Conservation (phyloP, 805 yeast species). For the Schwanniomyces vanrijiae region DNA sequence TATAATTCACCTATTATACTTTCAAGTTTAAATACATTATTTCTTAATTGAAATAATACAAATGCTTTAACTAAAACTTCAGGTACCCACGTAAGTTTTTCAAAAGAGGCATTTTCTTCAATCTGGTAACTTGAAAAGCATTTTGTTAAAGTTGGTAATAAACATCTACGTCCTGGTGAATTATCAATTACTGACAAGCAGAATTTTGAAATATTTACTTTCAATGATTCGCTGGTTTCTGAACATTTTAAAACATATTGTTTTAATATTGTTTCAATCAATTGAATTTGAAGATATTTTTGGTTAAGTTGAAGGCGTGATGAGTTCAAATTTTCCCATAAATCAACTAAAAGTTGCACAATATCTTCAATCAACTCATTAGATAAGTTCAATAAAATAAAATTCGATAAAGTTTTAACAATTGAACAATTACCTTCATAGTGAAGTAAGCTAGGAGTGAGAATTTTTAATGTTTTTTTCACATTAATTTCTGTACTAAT, state of each 20-base stretch:
- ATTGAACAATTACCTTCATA: constrained; percentile 24
- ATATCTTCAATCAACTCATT: constrained; percentile 15
- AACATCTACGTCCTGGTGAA: constrained; percentile 62
- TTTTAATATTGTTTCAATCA: constrained; percentile 54
- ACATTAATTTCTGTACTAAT: neutral
- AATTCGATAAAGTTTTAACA: constrained; percentile 15
- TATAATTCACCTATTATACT: constrained; percentile 51
- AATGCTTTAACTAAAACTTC: constrained; percentile 46
- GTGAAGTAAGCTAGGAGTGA: constrained; percentile 15
- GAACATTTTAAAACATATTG: constrained; percentile 40
- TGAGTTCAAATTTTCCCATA: constrained; percentile 61
- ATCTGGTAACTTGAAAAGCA: constrained; percentile 47
- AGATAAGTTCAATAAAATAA: constrained; percentile 9
- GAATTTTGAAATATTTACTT: constrained; percentile 29
- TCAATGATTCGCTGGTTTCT: constrained; percentile 21
- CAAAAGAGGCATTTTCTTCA: constrained; percentile 30
- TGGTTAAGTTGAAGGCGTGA: constrained; percentile 68
- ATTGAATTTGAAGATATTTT: constrained; percentile 55
- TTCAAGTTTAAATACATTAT: constrained; percentile 61
- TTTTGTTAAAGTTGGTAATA: constrained; percentile 60
- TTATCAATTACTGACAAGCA: constrained; percentile 46
- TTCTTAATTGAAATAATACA: constrained; percentile 52
- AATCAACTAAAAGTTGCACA: constrained; percentile 32
- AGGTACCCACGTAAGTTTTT: constrained; percentile 50
- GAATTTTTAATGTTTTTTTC: neutral